phyloP scores from a whole-genome alignment of 2,329 filamentous ascomycete species.

The Aspergillus udagawae region DNA sequence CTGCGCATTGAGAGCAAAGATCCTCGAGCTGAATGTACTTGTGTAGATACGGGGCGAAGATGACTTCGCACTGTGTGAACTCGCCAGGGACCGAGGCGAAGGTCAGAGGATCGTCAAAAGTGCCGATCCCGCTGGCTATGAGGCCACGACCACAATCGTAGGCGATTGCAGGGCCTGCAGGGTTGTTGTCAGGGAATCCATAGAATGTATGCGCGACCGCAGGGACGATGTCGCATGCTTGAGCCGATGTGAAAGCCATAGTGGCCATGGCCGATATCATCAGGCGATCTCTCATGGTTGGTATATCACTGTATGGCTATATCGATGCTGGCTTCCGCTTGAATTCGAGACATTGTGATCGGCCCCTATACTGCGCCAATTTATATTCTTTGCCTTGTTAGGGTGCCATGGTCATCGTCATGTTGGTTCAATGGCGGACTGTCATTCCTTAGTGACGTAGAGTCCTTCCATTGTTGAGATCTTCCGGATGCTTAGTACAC shows the following conservation, averaged over 20 bases:
- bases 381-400: neutral
- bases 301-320: no score
- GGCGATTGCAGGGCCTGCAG: constrained; percentile 33
- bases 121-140: constrained; percentile 41
- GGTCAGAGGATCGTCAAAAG: constrained; percentile 42
- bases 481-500: neutral
- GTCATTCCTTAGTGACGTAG: neutral
- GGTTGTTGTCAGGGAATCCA: constrained; percentile 40
- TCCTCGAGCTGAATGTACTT: constrained; percentile 44
- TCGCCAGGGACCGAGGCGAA: constrained; percentile 42
- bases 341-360: neutral
- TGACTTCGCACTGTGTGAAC: constrained; percentile 42
- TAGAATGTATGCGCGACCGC: constrained; percentile 39
- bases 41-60: constrained; percentile 43
- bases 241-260: neutral
- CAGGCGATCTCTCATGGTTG: neutral
- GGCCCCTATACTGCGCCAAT: neutral
- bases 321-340: no score
- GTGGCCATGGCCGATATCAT: neutral
- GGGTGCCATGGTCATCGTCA: neutral
- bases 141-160: constrained; percentile 35
- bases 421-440: neutral
- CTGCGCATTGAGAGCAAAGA: constrained; percentile 29
- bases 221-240: constrained; percentile 1
- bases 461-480: neutral